These are phyloP conservation scores for Chrysoporthe austroafricana DNA, from an alignment of 2,329 filamentous ascomycete species.

Conservation along the genomic window DNA sequence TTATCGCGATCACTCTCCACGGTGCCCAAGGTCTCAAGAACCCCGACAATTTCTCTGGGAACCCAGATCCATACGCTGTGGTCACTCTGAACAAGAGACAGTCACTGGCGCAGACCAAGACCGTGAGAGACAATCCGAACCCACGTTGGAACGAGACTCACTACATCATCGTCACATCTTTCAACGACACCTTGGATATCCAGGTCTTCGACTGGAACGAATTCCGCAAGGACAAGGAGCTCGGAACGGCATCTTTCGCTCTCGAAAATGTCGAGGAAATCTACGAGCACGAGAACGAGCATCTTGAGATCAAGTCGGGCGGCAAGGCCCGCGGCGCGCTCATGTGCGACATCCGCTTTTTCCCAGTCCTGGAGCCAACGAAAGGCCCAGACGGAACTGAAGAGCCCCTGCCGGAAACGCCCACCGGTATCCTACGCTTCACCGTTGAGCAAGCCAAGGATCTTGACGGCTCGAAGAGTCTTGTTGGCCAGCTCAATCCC, in stretches of 20 bases:
- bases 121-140: conserved; percentile 79
- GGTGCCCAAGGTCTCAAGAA: conserved; percentile 93
- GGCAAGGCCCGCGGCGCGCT: conserved; percentile 83
- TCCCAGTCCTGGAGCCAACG: conserved; percentile 80
- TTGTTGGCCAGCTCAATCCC: conserved; percentile 88
- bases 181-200: conserved; percentile 85
- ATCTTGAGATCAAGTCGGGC: conserved; percentile 80
- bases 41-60: conserved; percentile 88
- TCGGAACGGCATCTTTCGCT: conserved; percentile 83
- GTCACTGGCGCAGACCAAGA: conserved; percentile 87
- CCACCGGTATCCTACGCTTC: conserved; percentile 92
- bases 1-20: conserved; percentile 88
- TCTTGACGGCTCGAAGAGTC: conserved; percentile 86
- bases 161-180: conserved; percentile 90
- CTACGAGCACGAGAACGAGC: conserved; percentile 79
- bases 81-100: conserved; percentile 83
- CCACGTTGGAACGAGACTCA: conserved; percentile 97
- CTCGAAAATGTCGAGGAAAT: conserved; percentile 81
- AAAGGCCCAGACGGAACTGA: conserved; percentile 76
- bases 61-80: conserved; percentile 85
- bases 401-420: conserved; percentile 83
- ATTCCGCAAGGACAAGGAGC: conserved; percentile 92
- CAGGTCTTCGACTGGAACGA: conserved; percentile 93
- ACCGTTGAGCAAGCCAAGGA: conserved; percentile 96
- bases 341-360: conserved; percentile 86